A percentile compares a stretch with the other conserved stretches of the same genome.
Conservation (phyloP, 768 basidiomycete species). For the Suillus fuscotomentosus region DNA sequence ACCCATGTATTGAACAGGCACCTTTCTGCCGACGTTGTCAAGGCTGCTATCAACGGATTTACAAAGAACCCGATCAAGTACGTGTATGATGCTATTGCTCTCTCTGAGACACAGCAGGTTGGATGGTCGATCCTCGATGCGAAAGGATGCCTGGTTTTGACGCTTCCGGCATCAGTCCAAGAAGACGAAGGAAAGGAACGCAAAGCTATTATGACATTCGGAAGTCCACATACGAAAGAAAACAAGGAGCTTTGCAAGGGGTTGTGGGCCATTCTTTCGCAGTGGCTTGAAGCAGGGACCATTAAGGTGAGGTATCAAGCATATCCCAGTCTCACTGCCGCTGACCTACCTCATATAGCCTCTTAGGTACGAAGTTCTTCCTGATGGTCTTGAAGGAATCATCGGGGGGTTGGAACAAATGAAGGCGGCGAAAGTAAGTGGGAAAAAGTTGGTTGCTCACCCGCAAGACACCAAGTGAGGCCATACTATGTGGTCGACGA, state of each 20-base stretch:
- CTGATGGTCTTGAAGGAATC: conserved; percentile 39
- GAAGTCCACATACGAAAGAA: conserved; percentile 18
- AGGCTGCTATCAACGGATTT: conserved; percentile 24
- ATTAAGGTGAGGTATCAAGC: conserved; percentile 24
- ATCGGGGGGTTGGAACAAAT: conserved; percentile 35
- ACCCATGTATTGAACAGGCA: conserved; percentile 39
- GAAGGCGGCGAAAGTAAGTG: conserved; percentile 38
- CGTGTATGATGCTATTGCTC: conserved; percentile 32
- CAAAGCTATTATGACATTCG: conserved; percentile 20
- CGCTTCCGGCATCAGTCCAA: conserved; percentile 20
- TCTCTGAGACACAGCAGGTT: conserved; percentile 32
- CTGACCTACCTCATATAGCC: conserved; percentile 27
- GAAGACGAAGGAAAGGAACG: conserved; percentile 23
- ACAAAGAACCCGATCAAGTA: conserved; percentile 16
- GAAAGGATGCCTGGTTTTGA: conserved; percentile 32
- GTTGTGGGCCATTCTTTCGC: conserved; percentile 19
- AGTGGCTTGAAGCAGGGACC: conserved; percentile 24
- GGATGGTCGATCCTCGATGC: conserved; percentile 32
- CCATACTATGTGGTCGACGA: not conserved
- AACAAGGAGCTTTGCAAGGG: conserved; percentile 18
- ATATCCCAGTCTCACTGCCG: not conserved
- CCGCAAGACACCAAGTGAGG: conserved; percentile 36
- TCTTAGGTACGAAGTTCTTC: conserved; percentile 40
- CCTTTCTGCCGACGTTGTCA: conserved; percentile 14
- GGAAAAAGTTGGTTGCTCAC: conserved; percentile 40